A percentile compares a stretch with the other conserved stretches of the same genome.
These are phyloP conservation scores for Blastocystis sp. DNA, from an alignment of 352 stramenopile genomes.

Conservation along the genomic window DNA sequence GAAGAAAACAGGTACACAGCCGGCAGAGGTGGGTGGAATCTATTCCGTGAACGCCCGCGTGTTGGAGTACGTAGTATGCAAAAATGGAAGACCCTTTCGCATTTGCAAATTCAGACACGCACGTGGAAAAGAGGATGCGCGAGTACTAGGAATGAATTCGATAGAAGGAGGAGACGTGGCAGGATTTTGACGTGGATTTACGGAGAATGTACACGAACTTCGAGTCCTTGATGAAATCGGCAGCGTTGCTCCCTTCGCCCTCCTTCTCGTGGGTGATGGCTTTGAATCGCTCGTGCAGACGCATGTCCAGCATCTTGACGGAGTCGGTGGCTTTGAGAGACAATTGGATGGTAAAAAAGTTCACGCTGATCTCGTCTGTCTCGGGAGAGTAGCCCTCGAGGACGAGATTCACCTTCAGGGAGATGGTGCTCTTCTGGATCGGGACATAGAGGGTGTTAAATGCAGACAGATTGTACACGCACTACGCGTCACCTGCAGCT, in stretches of 20 bases:
- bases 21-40: not conserved
- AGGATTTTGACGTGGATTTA: not conserved
- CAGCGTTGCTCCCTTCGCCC: no score
- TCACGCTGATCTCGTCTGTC: not conserved
- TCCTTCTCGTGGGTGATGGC: not conserved
- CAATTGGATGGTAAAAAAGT: slow-evolving; percentile 36
- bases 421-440: slow-evolving; percentile 5
- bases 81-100: not conserved
- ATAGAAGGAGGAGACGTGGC: not conserved
- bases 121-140: not conserved
- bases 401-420: slow-evolving; percentile 33
- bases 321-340: slow-evolving; percentile 32
- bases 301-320: slow-evolving; percentile 57
- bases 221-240: slow-evolving; percentile 11
- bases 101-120: slow-evolving; percentile 19
- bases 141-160: not conserved
- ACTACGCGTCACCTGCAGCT: not conserved
- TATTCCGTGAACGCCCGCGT: not conserved
- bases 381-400: slow-evolving; percentile 4
- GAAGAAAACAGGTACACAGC: slow-evolving; percentile 27
- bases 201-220: slow-evolving; percentile 15
- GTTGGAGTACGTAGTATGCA: slow-evolving; percentile 27
- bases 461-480: slow-evolving; percentile 36
- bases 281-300: slow-evolving; percentile 3
- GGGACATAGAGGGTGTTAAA: slow-evolving; percentile 63